Evolutionary conservation across 139 green algal species (phyloP), one percentile per base, ranked within the genome.

Genomic region (Ettlia oleoabundans): DNA sequence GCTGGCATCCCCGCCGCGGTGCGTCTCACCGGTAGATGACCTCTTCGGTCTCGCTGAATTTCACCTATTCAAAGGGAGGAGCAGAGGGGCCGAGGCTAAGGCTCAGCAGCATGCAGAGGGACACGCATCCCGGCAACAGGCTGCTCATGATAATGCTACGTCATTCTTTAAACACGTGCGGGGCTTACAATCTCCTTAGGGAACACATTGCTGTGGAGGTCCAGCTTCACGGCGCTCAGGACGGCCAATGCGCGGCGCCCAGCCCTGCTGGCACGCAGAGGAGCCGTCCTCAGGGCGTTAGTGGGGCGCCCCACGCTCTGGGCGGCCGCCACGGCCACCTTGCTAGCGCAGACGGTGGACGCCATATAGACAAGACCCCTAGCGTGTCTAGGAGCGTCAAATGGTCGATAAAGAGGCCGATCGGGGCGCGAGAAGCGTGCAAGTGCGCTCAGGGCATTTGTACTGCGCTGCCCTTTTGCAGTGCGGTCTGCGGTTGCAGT

Each of bases 201-300:
- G 76, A 97, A 98, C 21, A 97, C 89, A 72, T 94, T 94, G 53
- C 86, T 95, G 68, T 97, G 87, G 77, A 96, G 96, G 42, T 96
- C 90, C 47, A 94, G 74, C 77, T 85, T 61, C 28, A 82, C 82
- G 33, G 58, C 85, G 7, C 65, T 68, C 9, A 37, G 28, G 3
- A 78, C 38, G 67, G 35, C 33, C 64, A 82, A 3, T 18, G 30
- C 42, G n/a, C 43, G 43, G 35, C 76, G 52, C 37, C 84, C 67
- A 62, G 58, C 37, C 32, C 80, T 53, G 52, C 66, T 52, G 51
- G 43, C 70, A 10, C 70, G 42, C 42, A 63, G 70, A 19, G 70
- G 42, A 41, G 70, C 70, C 10, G 70, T n/a, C n/a, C 47, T 42
- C 47, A 68, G 53, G 35, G n/a, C 35, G 28, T 58, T 40, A 62